Conservation (phyloP, 306 rosid species). For the Crotalaria pallida region DNA sequence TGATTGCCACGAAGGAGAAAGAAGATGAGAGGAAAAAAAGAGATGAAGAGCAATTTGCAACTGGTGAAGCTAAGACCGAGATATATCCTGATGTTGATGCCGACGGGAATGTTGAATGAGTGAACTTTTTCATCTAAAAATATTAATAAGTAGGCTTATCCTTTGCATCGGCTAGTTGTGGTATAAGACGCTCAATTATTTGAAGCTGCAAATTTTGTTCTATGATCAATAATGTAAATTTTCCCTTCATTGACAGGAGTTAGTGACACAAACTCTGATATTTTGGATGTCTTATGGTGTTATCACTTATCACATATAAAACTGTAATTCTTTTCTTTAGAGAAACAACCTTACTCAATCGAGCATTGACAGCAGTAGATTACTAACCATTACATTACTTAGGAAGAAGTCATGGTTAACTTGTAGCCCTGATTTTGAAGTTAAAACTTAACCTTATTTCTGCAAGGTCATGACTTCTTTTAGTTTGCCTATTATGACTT, state of each 20-base stretch:
- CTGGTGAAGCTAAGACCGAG: constrained; percentile 25
- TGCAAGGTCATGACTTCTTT: neutral
- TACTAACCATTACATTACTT: neutral
- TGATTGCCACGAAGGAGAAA: constrained; percentile 41
- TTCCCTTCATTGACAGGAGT: neutral
- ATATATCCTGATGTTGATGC: constrained; percentile 33
- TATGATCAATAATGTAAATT: neutral
- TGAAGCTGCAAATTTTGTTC: constrained; percentile 15
- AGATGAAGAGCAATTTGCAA: constrained; percentile 24
- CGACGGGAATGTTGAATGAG: constrained; percentile 33
- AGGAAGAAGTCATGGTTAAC: neutral
- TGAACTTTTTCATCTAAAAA: neutral
- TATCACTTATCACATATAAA: neutral
- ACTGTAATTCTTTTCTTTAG: neutral
- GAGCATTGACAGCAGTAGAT: neutral
- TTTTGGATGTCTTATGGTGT: neutral
- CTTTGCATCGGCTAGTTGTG: neutral
- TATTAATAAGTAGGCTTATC: neutral
- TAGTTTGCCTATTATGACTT: neutral
- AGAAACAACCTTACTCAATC: neutral
- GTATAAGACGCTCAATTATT: neutral
- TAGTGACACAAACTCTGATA: neutral
- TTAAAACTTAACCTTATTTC: neutral
- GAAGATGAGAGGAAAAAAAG: constrained; percentile 38
- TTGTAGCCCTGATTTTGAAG: neutral